Base-by-base conservation (phyloP, 768 basidiomycete genomes). In the Lentinula detonsa region DNA sequence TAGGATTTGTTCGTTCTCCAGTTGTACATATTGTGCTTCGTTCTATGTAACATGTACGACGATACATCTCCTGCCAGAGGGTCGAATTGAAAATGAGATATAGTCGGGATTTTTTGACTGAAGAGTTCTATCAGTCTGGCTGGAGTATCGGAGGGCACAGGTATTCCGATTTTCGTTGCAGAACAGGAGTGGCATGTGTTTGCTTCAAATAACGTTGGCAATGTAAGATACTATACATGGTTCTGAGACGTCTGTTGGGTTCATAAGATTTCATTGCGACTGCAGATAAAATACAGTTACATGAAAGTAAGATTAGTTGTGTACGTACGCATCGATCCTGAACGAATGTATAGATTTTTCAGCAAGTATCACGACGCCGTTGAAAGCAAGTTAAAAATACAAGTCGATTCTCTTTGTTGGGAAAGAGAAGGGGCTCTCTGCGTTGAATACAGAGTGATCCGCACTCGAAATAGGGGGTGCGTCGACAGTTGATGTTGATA, bases 71-170 rank as follows among this genome's bases (percentile, higher is more conserved):
- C 80, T 80, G 81, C 18, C 81, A 74, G 37, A 80, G 71, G 9
- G 71, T 69, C 2, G 81, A 78, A 63, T 83, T 79, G 13, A 75
- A 68, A 52, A 81, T 74, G 68, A 82, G 78, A 59, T 28, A 28
- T 28, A 28, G 28, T 28, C 28, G 3, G 66, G 13, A 82, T 74
- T 66, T 83, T 80, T 63, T 82, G 81, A 48, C 82, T 72, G 68
- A 83, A 81, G 18, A 83, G 71, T 65, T 83, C 82, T 78, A 81
- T 79, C 45, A 82, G 74, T 1, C 81, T 81, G 55, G 77, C 80
- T 81, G 53, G 11, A 58, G 34, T 11, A 28, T 10, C 42, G 10
- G 48, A 33, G 52, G 28, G 39, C 40, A 43, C 18, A n/a, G 7
- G 55, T 28, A 28, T 28, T 28, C 23, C 23, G 23, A 23, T 2